Base-by-base conservation (phyloP, 208 protist genomes). In the Crithidia sp. region DNA sequence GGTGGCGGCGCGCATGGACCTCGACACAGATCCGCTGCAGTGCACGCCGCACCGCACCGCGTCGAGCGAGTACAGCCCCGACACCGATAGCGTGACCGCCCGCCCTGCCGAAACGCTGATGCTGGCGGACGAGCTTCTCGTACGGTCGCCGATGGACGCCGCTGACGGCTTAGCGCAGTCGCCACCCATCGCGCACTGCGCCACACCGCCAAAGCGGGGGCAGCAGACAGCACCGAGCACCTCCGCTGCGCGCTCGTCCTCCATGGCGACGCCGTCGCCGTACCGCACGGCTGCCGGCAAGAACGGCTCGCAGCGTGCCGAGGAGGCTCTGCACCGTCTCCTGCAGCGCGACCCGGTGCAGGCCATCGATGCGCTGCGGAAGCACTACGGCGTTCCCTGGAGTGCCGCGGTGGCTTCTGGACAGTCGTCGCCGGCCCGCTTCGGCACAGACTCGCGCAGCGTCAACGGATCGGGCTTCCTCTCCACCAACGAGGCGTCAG, bases 301-400 rank as follows among this genome's bases (percentile, higher is more conserved):
- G 64, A 61, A 7, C 43, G 10, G 19, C 4, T 0, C 14, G 2
- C 64, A 77, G 70, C 55, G 56, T 56, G 62, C 63, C 47, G 77
- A 78, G 67, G 84, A 84, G 64, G 79, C 66, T 50, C 84, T 87
- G 45, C 36, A 79, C 47, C 79, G 81, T 9, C 74, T 91, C 43
- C 63, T 92, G 43, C 45, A 62, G 53, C 72, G 81, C 8, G 81
- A 91, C 41, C 77, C 89, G 0, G 66, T 81, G n/a, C 72, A 73
- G 58, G 85, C 89, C 52, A 69, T 94, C 37, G 81, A 85, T 40
- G 52, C 78, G 54, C 77, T 94, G 39, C 81, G 82, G 54, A 67
- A 77, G 53, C 71, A 74, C 44, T 89, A 89, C 75, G 12, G 79
- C 19, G 43, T 91, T 7, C 57, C 79, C 9, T 77, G 55, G 47